A percentile compares a stretch with the other conserved stretches of the same genome.
These are phyloP conservation scores for Carpinus fangiana DNA, from an alignment of 306 rosid genomes.

Conservation along the genomic window DNA sequence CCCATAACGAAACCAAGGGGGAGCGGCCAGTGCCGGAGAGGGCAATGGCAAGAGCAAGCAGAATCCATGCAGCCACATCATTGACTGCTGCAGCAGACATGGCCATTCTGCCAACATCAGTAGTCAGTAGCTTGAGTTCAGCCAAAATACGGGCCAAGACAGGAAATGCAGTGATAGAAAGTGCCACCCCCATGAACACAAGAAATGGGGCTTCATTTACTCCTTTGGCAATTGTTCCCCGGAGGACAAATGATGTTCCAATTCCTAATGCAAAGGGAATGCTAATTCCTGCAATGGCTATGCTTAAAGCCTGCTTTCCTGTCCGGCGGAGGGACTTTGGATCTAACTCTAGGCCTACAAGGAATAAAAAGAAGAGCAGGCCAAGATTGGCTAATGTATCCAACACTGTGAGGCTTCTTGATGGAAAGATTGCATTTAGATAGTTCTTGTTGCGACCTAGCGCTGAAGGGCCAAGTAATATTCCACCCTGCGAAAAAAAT, in stretches of 20 bases:
- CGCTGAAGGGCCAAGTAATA: constrained; percentile 69
- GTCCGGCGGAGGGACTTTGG: constrained; percentile 47
- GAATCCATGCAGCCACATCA: constrained; percentile 94
- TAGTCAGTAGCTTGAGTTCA: constrained; percentile 82
- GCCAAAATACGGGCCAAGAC: constrained; percentile 91
- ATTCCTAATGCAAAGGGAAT: constrained; percentile 66
- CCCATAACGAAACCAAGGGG: constrained; percentile 76
- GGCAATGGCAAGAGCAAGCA: constrained; percentile 85
- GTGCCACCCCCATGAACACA: constrained; percentile 73
- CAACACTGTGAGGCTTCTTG: constrained; percentile 53
- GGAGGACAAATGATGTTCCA: constrained; percentile 57
- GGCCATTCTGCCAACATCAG: constrained; percentile 70
- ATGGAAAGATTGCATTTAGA: constrained; percentile 49
- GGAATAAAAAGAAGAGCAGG: constrained; percentile 66
- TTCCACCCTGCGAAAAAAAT: constrained; percentile 52
- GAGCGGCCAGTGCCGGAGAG: constrained; percentile 60
- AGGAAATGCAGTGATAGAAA: constrained; percentile 82
- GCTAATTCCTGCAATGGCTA: constrained; percentile 62
- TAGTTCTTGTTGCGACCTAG: constrained; percentile 47
- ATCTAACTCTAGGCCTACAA: constrained; percentile 64
- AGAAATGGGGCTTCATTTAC: constrained; percentile 51
- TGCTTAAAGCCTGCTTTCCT: constrained; percentile 55
- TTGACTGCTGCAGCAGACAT: constrained; percentile 97
- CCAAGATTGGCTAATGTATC: constrained; percentile 74
- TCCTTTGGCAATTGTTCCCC: constrained; percentile 52